phyloP scores from a whole-genome alignment of 257 asterid species.

The Capsicum chinense region DNA sequence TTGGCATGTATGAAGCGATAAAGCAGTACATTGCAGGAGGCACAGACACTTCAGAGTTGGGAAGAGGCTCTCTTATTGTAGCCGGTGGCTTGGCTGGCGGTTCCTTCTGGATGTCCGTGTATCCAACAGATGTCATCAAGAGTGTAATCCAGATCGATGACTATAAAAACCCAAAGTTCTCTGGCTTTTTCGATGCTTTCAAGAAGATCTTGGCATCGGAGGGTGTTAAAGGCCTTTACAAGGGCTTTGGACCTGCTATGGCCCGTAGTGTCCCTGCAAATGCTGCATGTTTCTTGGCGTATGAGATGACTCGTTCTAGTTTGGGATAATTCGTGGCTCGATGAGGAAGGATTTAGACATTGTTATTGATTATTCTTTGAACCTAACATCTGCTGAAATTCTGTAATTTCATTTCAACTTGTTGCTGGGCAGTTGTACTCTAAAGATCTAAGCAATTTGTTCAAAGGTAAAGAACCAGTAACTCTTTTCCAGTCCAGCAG shows the following conservation, averaged over 20 bases:
- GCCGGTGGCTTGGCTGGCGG: constrained; percentile 88
- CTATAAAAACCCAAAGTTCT: constrained; percentile 70
- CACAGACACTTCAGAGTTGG: constrained; percentile 62
- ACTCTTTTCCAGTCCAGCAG: not conserved
- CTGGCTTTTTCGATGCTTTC: constrained; percentile 70
- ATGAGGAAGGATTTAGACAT: not conserved
- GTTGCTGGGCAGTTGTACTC: not conserved
- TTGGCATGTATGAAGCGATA: constrained; percentile 75
- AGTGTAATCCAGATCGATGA: constrained; percentile 81
- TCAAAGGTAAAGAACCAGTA: not conserved
- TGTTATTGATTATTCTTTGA: constrained; percentile 22
- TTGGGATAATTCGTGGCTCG: constrained; percentile 26
- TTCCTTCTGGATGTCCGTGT: constrained; percentile 67
- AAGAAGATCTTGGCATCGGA: constrained; percentile 69
- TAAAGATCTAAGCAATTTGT: not conserved
- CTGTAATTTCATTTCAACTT: constrained; percentile 1
- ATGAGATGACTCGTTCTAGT: constrained; percentile 25
- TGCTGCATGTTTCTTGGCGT: constrained; percentile 33
- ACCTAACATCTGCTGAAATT: constrained; percentile 10
- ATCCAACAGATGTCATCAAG: constrained; percentile 85
- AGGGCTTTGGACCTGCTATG: constrained; percentile 82
- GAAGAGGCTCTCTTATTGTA: constrained; percentile 67
- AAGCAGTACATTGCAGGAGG: constrained; percentile 79
- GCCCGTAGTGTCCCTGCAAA: constrained; percentile 31
- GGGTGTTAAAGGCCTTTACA: constrained; percentile 78